Conservation (phyloP, 75 land plant species). For the Pseudotsuga menziesii region DNA sequence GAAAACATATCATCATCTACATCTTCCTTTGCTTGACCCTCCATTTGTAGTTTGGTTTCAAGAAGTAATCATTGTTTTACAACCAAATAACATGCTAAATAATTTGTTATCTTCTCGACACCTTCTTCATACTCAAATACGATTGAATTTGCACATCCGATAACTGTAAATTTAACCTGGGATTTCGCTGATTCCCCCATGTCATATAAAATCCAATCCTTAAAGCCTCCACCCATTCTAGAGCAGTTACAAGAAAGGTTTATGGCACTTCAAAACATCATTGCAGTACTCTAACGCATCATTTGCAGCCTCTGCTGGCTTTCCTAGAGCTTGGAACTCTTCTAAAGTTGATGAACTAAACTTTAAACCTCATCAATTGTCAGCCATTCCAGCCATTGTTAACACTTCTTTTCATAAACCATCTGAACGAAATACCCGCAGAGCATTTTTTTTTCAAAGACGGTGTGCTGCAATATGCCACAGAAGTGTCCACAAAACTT, state of each 20-base stretch:
- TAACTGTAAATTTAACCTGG: slow-evolving; percentile 48
- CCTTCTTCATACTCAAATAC: slow-evolving; percentile 71
- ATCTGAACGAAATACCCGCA: too few relatives aligned
- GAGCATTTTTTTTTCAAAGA: too few relatives aligned
- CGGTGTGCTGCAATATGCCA: too few relatives aligned
- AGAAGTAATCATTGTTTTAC: slow-evolving; percentile 74
- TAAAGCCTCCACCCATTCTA: slow-evolving; percentile 90
- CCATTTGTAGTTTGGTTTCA: slow-evolving; percentile 66
- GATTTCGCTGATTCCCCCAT: slow-evolving; percentile 45
- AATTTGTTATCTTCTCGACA: slow-evolving; percentile 87
- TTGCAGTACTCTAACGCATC: too few relatives aligned
- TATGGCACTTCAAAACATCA: slow-evolving; percentile 48
- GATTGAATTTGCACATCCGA: slow-evolving; percentile 63
- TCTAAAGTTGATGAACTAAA: too few relatives aligned
- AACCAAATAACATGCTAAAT: slow-evolving; percentile 72
- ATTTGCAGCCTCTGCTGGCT: too few relatives aligned
- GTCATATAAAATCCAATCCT: slow-evolving; percentile 57
- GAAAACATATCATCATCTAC: slow-evolving; percentile 75
- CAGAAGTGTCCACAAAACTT: too few relatives aligned
- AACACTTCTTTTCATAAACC: too few relatives aligned
- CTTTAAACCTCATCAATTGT: too few relatives aligned
- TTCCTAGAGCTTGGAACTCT: too few relatives aligned
- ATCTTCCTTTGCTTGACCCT: slow-evolving; percentile 39
- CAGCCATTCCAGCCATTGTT: too few relatives aligned
- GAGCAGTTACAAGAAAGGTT: slow-evolving; percentile 52